phyloP scores from a whole-genome alignment of 129 eudicot genomes.

The Tanacetum coccineum region DNA sequence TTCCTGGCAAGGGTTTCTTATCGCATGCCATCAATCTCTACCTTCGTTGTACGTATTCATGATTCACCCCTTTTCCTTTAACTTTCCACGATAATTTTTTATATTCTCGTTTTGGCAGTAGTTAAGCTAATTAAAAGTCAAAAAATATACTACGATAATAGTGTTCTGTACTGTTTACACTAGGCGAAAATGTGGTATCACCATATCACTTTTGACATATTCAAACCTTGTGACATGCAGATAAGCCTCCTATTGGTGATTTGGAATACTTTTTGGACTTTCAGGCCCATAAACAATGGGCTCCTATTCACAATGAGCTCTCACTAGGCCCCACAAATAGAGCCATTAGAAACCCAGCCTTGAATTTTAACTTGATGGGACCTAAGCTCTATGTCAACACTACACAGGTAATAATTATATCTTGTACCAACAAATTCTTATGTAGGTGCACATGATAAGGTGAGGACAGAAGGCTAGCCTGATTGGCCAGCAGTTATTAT shows the following conservation, averaged over 20 bases:
- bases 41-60: slow-evolving; percentile 65
- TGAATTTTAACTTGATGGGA: slow-evolving; percentile 65
- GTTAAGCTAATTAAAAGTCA: too few relatives aligned
- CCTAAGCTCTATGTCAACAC: slow-evolving; percentile 82
- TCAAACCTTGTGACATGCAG: slow-evolving; percentile 35
- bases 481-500: too few relatives aligned
- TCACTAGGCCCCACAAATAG: slow-evolving; percentile 72
- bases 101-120: not conserved
- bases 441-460: too few relatives aligned
- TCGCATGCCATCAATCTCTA: slow-evolving; percentile 90
- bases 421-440: too few relatives aligned
- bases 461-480: too few relatives aligned
- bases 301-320: slow-evolving; percentile 78
- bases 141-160: too few relatives aligned
- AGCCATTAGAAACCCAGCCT: slow-evolving; percentile 44
- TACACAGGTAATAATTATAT: slow-evolving; percentile 46
- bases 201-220: too few relatives aligned
- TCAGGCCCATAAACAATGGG: slow-evolving; percentile 83
- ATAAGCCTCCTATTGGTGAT: slow-evolving; percentile 76
- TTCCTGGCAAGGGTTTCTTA: slow-evolving; percentile 83
- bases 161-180: too few relatives aligned
- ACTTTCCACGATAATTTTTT: not conserved
- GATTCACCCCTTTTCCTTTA: not conserved
- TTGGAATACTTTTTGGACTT: slow-evolving; percentile 85
- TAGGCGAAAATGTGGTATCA: too few relatives aligned